Evolutionary conservation across 352 stramenopile genomes (phyloP).

Genomic region (Phytophthora hibernalis): DNA sequence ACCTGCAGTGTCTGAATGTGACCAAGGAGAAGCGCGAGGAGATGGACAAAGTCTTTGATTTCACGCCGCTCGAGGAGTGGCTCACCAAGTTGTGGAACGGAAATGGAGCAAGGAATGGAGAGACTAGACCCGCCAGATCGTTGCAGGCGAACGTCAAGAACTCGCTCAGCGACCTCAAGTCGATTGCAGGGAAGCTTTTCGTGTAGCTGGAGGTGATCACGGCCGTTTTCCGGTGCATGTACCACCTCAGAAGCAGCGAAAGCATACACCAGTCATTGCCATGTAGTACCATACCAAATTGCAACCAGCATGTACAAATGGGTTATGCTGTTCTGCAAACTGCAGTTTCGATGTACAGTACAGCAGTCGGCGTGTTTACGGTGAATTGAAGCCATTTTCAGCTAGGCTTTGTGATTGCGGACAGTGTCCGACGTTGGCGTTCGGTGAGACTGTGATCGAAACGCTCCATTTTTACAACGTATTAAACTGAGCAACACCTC

Average conservation of each 20-base stretch:
- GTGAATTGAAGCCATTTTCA: constrained; percentile 3
- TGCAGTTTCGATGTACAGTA: too few species aligned
- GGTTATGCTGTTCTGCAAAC: neutral
- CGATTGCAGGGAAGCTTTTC: constrained; percentile 63
- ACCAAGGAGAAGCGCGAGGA: constrained; percentile 70
- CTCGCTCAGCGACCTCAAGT: constrained; percentile 64
- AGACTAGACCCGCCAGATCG: constrained; percentile 28
- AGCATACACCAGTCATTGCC: constrained; percentile 1
- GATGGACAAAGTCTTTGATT: constrained; percentile 61
- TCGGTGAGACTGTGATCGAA: neutral
- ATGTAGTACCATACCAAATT: constrained; percentile 30
- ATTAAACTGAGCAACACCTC: too few species aligned
- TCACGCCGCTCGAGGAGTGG: constrained; percentile 75
- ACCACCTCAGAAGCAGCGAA: neutral
- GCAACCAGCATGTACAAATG: constrained; percentile 20
- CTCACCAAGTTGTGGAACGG: constrained; percentile 64
- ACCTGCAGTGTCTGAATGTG: constrained; percentile 62
- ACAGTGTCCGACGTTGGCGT: constrained; percentile 1
- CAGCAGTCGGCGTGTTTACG: neutral
- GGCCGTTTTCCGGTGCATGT: neutral
- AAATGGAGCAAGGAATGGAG: constrained; percentile 23
- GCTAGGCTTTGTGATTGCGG: constrained; percentile 1
- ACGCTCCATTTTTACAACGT: too few species aligned
- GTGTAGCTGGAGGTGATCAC: constrained; percentile 46
- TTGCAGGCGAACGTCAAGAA: constrained; percentile 63